phyloP scores from a whole-genome alignment of 352 stramenopile genomes.

The Phytopythium helicoides region DNA sequence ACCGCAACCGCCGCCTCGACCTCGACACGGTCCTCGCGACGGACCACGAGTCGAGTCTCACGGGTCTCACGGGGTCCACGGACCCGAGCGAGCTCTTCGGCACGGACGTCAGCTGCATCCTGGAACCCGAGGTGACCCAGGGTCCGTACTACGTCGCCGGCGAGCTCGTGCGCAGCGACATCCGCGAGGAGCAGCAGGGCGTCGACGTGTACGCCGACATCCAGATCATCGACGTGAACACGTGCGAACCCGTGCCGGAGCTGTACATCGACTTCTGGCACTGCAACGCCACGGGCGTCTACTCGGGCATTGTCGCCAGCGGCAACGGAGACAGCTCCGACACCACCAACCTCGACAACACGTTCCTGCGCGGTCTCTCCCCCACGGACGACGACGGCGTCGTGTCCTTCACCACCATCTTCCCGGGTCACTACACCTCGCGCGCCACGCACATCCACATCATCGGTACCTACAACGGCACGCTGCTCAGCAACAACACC shows the following conservation, averaged over 20 bases:
- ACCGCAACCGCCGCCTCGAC: constrained; percentile 12
- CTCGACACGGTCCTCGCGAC: constrained; percentile 17
- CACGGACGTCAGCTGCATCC: constrained; percentile 11
- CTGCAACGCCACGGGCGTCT: no score
- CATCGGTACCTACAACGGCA: constrained; percentile 4
- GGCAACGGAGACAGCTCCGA: no score
- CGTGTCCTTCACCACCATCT: constrained; percentile 4
- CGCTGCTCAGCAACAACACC: constrained; percentile 3
- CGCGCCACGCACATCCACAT: constrained; percentile 4
- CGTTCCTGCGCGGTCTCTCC: constrained; percentile 1
- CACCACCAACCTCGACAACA: constrained; percentile 8
- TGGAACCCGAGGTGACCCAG: constrained; percentile 25
- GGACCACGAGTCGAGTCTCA: constrained; percentile 18
- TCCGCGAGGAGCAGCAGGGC: no score
- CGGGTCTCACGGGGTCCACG: constrained; percentile 11
- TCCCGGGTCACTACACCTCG: constrained; percentile 4
- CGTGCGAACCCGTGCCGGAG: no score
- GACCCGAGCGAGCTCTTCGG: constrained; percentile 20
- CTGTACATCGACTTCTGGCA: no score
- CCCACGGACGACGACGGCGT: constrained; percentile 2
- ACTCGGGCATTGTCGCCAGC: constrained; percentile 20
- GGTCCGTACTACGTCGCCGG: constrained; percentile 25
- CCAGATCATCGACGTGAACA: no score
- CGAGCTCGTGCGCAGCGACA: constrained; percentile 20
- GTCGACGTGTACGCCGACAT: no score